Evolutionary conservation across 495 filamentous ascomycete genomes (phyloP).

Genomic region (Friedmanniomyces endolithicus): DNA sequence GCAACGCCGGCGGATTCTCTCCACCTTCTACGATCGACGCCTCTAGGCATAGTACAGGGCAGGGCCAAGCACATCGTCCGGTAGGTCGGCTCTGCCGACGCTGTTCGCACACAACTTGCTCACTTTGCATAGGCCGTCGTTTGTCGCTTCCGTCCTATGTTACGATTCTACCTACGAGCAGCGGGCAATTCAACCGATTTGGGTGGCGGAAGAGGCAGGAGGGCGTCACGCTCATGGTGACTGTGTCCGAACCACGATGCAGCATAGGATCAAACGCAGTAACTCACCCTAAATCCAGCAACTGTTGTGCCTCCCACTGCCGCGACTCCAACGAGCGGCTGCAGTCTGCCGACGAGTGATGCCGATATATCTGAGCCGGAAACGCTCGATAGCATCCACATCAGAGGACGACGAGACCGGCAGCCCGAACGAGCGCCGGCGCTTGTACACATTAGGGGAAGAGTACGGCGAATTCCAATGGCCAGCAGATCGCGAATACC

Average conservation of each 20-base stretch:
- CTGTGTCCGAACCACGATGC: background rate
- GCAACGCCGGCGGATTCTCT: background rate
- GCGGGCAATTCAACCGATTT: background rate
- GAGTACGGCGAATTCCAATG: background rate
- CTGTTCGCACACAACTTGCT: background rate
- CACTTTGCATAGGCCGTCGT: background rate
- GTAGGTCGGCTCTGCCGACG: background rate
- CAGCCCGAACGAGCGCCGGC: background rate
- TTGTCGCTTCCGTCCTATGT: background rate
- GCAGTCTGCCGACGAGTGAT: background rate
- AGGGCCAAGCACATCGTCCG: background rate
- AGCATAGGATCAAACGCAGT: background rate
- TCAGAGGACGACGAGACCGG: background rate
- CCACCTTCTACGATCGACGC: background rate
- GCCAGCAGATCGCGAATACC: background rate
- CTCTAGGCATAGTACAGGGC: background rate
- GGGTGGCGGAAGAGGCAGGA: background rate
- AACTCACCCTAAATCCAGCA: too few species aligned
- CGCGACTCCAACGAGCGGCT: background rate
- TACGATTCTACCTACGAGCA: background rate
- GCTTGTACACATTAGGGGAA: background rate
- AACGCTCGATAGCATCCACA: background rate
- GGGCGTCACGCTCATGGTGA: background rate
- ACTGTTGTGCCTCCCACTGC: background rate
- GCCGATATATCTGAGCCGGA: background rate